phyloP scores from a whole-genome alignment of 805 yeast genomes.

The Yamadazyma endophytica region DNA sequence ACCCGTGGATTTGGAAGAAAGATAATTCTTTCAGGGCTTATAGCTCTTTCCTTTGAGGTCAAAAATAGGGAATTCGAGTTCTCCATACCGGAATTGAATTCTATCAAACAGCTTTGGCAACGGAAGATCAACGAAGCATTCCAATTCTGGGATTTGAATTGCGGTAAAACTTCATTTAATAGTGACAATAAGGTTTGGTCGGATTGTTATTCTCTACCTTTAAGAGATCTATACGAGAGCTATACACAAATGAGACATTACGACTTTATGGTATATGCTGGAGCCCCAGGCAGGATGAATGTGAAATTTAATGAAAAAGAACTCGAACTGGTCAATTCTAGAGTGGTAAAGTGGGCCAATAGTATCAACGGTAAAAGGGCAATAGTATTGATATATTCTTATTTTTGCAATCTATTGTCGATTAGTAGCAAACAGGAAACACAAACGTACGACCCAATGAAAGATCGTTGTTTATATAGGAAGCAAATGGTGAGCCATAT shows the following conservation, averaged over 20 bases:
- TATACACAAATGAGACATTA: conserved; percentile 21
- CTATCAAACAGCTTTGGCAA: conserved; percentile 10
- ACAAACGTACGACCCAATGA: conserved; percentile 6
- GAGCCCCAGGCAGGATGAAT: conserved; percentile 34
- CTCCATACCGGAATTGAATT: conserved; percentile 16
- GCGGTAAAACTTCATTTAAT: conserved; percentile 9
- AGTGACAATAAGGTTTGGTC: conserved; percentile 17
- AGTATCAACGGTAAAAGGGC: conserved; percentile 45
- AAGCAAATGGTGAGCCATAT: conserved; percentile 12
- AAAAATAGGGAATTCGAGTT: conserved; percentile 17
- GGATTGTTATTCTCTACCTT: conserved; percentile 9
- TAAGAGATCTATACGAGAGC: conserved; percentile 19
- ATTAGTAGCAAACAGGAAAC: conserved; percentile 1
- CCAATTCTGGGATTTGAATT: conserved; percentile 10
- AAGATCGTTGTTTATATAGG: conserved; percentile 10
- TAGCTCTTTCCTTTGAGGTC: conserved; percentile 15
- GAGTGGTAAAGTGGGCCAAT: conserved; percentile 51
- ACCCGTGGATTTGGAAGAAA: conserved; percentile 16
- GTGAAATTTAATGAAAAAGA: conserved; percentile 36
- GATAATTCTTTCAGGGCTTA: conserved; percentile 15
- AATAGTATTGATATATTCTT: conserved; percentile 32
- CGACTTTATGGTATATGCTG: conserved; percentile 24
- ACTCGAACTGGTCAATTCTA: conserved; percentile 41
- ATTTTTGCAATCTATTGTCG: conserved; percentile 7
- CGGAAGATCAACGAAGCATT: conserved; percentile 9